Base-by-base conservation (phyloP, 345 rosid species). In the Rhodomyrtus tomentosa region DNA sequence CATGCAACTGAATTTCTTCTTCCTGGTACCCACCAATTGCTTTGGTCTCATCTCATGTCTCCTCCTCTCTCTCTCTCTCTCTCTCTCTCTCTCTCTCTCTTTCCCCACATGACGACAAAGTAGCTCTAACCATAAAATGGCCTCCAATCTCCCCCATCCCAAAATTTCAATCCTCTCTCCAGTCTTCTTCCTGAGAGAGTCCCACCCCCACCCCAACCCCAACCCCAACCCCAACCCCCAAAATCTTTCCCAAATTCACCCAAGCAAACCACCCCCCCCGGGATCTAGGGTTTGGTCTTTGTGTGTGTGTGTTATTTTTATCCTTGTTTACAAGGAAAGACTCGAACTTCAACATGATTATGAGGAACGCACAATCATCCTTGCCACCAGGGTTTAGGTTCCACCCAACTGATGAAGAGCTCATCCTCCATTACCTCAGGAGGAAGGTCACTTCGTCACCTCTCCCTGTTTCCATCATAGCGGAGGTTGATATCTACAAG, bases 361-460 rank as follows among this genome's bases (percentile, higher is more conserved):
- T 90, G 91, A 93, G 91, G 83, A 92, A 92, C 87, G 96, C 98
- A 49, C 92, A 94, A 85, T 89, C 98, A 45, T 84, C 85, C 45
- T 90, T 97, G 89, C 99, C 99, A 15, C 99, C 99, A 0, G 99
- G 99, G 22, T 97, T 97, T 85, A 91, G 99, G 87, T 96, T 96
- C 87, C 99, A 95, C 89, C 99, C 99, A 16, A 97, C 99, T 2
- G 99, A 97, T 56, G 98, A 97, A 79, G 99, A 97, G 83, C 98
- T 97, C 81, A 95, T 97, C 89, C 95, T 93, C 87, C 98, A 97
- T 89, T 97, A 97, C 90, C 93, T 97, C 3, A 89, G 81, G 80
- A 93, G 91, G 90, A 97, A 94, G 85, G 81, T 94, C 7, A 80
- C 93, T 5, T 95, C 98, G 56, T 72, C 89, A 13, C 94, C 93